phyloP scores from a whole-genome alignment of 805 yeast species.

The Starmerella tilneyi region DNA sequence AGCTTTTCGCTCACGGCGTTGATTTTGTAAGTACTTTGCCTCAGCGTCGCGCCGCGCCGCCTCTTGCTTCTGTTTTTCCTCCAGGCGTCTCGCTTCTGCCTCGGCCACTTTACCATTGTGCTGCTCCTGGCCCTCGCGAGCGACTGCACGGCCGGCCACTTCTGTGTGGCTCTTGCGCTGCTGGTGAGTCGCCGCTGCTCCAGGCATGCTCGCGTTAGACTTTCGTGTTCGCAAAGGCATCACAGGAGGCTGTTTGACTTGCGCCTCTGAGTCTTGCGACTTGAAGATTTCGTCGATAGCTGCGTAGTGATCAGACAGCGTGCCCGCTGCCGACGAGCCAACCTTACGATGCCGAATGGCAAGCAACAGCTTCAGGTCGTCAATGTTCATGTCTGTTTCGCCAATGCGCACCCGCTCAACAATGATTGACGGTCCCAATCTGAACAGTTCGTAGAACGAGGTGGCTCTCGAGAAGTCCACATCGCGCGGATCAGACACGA shows the following conservation, averaged over 20 bases:
- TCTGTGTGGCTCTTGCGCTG: too few species aligned
- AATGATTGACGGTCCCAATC: constrained; percentile 23
- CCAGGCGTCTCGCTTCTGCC: background rate
- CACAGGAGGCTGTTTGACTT: background rate
- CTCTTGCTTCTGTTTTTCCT: background rate
- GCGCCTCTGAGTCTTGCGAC: background rate
- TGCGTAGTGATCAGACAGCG: constrained; percentile 14
- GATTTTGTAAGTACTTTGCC: background rate
- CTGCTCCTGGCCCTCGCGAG: background rate
- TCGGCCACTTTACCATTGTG: background rate
- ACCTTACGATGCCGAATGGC: constrained; percentile 22
- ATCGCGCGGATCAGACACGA: constrained; percentile 42
- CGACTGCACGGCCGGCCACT: too few species aligned
- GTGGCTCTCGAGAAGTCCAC: constrained; percentile 47
- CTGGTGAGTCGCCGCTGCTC: too few species aligned
- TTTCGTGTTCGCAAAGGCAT: constrained; percentile 1
- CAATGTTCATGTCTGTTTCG: constrained; percentile 19
- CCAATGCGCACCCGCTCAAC: constrained; percentile 22
- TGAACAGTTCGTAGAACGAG: constrained; percentile 40
- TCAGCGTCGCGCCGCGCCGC: background rate
- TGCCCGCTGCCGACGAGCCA: constrained; percentile 16
- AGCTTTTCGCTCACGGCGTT: constrained; percentile 3
- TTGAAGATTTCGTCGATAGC: constrained; percentile 16
- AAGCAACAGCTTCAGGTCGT: constrained; percentile 21
- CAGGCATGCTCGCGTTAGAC: background rate